These are phyloP conservation scores for Pythium coloratum DNA, from an alignment of 352 stramenopile genomes.

Conservation along the genomic window DNA sequence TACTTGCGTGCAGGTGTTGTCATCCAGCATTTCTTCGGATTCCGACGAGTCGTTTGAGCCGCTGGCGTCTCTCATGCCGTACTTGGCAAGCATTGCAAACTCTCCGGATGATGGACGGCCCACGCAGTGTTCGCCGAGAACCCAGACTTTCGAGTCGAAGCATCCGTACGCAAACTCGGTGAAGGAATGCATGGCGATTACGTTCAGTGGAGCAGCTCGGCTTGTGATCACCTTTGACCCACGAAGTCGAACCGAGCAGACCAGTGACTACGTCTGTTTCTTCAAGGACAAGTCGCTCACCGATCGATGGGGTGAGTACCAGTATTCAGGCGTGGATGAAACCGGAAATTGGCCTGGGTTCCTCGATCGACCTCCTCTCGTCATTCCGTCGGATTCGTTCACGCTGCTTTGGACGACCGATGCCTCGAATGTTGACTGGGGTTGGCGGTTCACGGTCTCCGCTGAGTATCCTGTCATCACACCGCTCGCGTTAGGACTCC, in stretches of 20 bases:
- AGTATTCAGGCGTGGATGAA: constrained; percentile 68
- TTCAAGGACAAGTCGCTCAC: constrained; percentile 78
- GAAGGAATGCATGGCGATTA: constrained; percentile 78
- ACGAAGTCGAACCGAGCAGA: constrained; percentile 58
- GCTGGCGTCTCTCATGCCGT: constrained; percentile 11
- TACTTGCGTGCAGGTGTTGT: constrained; percentile 10
- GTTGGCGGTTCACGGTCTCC: constrained; percentile 77
- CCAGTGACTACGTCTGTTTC: constrained; percentile 85
- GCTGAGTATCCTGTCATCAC: constrained; percentile 54
- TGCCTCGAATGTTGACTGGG: constrained; percentile 87
- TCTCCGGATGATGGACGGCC: constrained; percentile 39
- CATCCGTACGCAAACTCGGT: constrained; percentile 85
- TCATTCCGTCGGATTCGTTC: constrained; percentile 80
- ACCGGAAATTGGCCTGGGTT: constrained; percentile 82
- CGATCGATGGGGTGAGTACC: constrained; percentile 57
- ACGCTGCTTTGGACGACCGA: constrained; percentile 85
- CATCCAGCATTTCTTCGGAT: neutral
- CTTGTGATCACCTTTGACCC: constrained; percentile 77
- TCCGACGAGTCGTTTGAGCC: neutral
- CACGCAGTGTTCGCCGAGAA: constrained; percentile 48
- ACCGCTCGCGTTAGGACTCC: constrained; percentile 45
- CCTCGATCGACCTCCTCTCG: constrained; percentile 52
- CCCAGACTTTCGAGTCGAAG: constrained; percentile 78
- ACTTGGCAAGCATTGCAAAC: constrained; percentile 50
- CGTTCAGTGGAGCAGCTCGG: constrained; percentile 61